Evolutionary conservation across 1,139 yeast species (phyloP).

Genomic region (Yamadazyma sp.): DNA sequence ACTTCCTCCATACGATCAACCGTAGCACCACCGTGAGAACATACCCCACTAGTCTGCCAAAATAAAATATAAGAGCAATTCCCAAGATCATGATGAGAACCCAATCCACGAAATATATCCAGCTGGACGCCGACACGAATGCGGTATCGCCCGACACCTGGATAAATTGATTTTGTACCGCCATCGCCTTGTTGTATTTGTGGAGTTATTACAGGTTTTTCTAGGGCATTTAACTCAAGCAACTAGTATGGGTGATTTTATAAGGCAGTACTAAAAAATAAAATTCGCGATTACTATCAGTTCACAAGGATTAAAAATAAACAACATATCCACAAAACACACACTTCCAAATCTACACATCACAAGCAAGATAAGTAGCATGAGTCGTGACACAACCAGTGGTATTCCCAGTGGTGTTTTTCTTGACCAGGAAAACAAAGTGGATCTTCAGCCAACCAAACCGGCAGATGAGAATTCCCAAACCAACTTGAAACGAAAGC

Average conservation of each 20-base stretch:
- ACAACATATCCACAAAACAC: too few relatives aligned
- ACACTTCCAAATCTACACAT: too few relatives aligned
- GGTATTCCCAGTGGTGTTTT: neutral
- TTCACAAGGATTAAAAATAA: too few relatives aligned
- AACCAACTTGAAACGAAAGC: neutral
- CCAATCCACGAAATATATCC: slow-evolving; percentile 90
- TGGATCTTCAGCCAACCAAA: neutral
- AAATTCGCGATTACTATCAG: too few relatives aligned
- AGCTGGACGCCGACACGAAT: slow-evolving; percentile 25
- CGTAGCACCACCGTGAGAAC: slow-evolving; percentile 51
- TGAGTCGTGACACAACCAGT: slow-evolving; percentile 1
- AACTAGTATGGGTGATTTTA: neutral
- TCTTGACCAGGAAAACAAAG: neutral
- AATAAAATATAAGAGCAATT: slow-evolving; percentile 68
- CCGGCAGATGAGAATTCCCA: neutral
- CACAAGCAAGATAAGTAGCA: too few relatives aligned
- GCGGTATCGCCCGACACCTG: slow-evolving; percentile 15
- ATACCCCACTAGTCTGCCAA: slow-evolving; percentile 73
- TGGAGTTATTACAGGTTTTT: neutral
- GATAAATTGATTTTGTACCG: slow-evolving; percentile 17
- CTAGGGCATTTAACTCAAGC: neutral
- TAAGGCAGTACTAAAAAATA: neutral
- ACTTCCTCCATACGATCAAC: slow-evolving; percentile 62
- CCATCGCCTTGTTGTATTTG: slow-evolving; percentile 8
- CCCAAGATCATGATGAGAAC: slow-evolving; percentile 62